phyloP scores from a whole-genome alignment of 257 asterid genomes.

The Solanum tacnaense region DNA sequence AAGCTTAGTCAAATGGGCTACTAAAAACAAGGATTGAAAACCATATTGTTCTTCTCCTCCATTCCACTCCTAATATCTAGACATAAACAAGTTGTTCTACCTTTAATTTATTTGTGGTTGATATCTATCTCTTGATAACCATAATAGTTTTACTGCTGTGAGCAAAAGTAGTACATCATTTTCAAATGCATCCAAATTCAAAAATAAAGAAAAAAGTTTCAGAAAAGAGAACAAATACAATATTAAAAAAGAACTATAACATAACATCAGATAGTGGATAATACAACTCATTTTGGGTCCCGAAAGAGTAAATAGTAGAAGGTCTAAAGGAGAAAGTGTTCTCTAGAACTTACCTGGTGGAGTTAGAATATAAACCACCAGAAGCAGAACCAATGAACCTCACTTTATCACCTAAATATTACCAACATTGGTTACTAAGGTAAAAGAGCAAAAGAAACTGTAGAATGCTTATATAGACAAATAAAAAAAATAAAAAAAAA shows the following conservation, averaged over 20 bases:
- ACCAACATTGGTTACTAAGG: constrained; percentile 5
- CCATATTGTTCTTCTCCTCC: background rate
- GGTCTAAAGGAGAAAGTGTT: background rate
- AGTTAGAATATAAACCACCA: constrained; percentile 35
- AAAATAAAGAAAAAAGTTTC: background rate
- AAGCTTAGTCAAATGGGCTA: background rate
- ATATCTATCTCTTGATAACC: background rate
- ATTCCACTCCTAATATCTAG: background rate
- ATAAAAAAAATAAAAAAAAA: background rate
- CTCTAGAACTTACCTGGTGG: constrained; percentile 1
- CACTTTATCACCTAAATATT: constrained; percentile 66
- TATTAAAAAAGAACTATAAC: background rate
- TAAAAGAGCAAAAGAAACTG: background rate
- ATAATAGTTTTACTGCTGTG: background rate
- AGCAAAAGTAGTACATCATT: background rate
- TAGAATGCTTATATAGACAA: background rate
- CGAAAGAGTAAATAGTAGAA: background rate
- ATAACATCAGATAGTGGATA: background rate
- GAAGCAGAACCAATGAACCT: constrained; percentile 63
- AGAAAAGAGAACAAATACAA: background rate
- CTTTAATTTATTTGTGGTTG: background rate
- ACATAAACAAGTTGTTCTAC: background rate
- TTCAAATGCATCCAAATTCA: background rate
- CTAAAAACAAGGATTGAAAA: background rate
- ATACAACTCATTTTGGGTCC: background rate